These are phyloP conservation scores for Hyaloscypha variabilis DNA, from an alignment of 495 filamentous ascomycete species.

Conservation along the genomic window DNA sequence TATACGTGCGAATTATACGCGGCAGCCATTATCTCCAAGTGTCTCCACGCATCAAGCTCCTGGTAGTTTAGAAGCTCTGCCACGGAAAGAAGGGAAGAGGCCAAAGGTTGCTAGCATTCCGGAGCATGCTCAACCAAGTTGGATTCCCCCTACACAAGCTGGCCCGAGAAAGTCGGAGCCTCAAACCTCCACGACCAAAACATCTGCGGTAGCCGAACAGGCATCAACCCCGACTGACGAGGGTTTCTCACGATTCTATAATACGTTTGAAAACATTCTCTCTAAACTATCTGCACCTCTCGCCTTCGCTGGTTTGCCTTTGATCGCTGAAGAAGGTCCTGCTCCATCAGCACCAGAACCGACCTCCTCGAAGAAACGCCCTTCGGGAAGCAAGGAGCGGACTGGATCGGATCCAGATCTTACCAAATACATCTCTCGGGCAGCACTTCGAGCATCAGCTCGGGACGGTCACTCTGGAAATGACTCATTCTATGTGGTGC, in stretches of 20 bases:
- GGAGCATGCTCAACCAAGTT: conserved; percentile 43
- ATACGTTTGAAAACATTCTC: conserved; percentile 80
- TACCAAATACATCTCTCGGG: conserved; percentile 73
- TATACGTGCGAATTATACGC: conserved; percentile 70
- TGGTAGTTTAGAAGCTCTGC: conserved; percentile 65
- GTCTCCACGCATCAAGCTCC: conserved; percentile 75
- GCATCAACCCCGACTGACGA: conserved; percentile 59
- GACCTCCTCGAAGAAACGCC: conserved; percentile 34
- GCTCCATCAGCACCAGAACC: conserved; percentile 28
- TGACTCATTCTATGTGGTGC: conserved; percentile 95
- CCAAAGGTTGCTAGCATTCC: conserved; percentile 42
- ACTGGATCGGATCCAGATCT: conserved; percentile 69
- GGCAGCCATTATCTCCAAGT: conserved; percentile 67
- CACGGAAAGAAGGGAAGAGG: conserved; percentile 46
- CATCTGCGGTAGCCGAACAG: conserved; percentile 32
- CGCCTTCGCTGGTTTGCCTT: conserved; percentile 87
- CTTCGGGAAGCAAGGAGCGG: conserved; percentile 42
- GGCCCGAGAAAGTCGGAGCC: conserved; percentile 31
- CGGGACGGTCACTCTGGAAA: conserved; percentile 43
- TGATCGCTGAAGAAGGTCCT: conserved; percentile 57
- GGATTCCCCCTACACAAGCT: conserved; percentile 39
- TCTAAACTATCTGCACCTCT: conserved; percentile 83
- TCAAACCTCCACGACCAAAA: conserved; percentile 18
- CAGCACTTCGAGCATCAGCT: conserved; percentile 73
- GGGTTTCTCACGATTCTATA: conserved; percentile 87